Conservation (phyloP, 2,329 filamentous ascomycete species). For the Xylariaceae sp. region DNA sequence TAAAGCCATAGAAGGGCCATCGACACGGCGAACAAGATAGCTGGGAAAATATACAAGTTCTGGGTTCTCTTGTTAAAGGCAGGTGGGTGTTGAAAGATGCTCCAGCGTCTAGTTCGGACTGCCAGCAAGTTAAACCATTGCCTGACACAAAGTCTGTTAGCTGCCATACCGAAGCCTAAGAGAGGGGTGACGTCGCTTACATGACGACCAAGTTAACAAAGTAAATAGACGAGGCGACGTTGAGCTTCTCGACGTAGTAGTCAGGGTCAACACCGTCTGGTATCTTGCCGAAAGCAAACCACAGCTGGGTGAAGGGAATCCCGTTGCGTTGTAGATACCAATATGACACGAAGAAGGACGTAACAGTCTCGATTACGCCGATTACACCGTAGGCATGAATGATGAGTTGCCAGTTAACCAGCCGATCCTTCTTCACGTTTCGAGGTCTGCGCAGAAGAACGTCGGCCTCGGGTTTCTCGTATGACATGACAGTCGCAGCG, state of each 20-base stretch:
- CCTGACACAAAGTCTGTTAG: conserved; percentile 40
- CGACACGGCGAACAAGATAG: conserved; percentile 71
- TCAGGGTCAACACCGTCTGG: conserved; percentile 59
- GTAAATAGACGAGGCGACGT: conserved; percentile 75
- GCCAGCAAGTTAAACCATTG: conserved; percentile 80
- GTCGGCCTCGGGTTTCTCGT: conserved; percentile 79
- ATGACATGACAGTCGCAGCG: conserved; percentile 75
- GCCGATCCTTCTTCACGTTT: conserved; percentile 70
- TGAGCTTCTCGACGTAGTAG: conserved; percentile 62
- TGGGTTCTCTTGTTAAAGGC: conserved; percentile 68
- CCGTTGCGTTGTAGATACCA: conserved; percentile 70
- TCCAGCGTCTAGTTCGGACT: conserved; percentile 68
- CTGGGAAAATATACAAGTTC: conserved; percentile 74
- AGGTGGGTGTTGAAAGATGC: conserved; percentile 76
- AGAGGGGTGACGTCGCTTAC: conserved; percentile 48
- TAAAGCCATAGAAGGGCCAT: conserved; percentile 77
- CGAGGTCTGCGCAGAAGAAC: conserved; percentile 73
- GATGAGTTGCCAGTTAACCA: conserved; percentile 77
- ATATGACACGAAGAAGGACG: conserved; percentile 69
- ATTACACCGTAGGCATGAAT: conserved; percentile 76
- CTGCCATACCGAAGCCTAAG: background rate
- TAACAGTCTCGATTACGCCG: conserved; percentile 66
- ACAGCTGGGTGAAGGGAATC: conserved; percentile 68
- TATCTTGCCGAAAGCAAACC: conserved; percentile 70
- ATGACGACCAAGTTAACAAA: conserved; percentile 83